Evolutionary conservation across 768 basidiomycete species (phyloP).

Genomic region (Gymnopilus dilepis): DNA sequence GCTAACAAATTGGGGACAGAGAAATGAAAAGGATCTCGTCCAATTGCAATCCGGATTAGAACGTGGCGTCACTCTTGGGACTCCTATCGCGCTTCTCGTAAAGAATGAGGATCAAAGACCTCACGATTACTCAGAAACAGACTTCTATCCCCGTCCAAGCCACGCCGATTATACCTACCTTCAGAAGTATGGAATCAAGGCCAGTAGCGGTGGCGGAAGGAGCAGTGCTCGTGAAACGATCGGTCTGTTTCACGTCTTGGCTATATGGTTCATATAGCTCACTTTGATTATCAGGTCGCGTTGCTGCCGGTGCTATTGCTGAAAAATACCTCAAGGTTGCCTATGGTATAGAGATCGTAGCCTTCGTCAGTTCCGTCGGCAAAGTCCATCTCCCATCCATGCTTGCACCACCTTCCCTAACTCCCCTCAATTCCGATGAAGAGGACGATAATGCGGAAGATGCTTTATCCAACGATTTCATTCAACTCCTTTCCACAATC

Average conservation of each 20-base stretch:
- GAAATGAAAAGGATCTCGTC: slow-evolving; percentile 95
- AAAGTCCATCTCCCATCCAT: slow-evolving; percentile 81
- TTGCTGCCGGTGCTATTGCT: slow-evolving; percentile 97
- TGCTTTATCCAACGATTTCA: slow-evolving; percentile 82
- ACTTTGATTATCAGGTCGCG: slow-evolving; percentile 64
- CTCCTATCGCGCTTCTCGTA: slow-evolving; percentile 95
- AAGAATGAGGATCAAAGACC: slow-evolving; percentile 98
- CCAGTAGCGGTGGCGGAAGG: slow-evolving; percentile 94
- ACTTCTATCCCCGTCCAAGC: slow-evolving; percentile 94
- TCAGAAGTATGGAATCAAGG: slow-evolving; percentile 96
- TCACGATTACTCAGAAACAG: slow-evolving; percentile 98
- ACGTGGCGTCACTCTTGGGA: slow-evolving; percentile 93
- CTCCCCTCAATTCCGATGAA: slow-evolving; percentile 41
- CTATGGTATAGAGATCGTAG: slow-evolving; percentile 93
- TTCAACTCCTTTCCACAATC: slow-evolving; percentile 75
- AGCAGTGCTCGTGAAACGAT: slow-evolving; percentile 97
- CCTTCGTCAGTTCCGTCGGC: slow-evolving; percentile 96
- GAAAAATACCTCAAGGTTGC: slow-evolving; percentile 91
- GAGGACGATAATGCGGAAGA: slow-evolving; percentile 74
- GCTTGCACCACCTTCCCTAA: slow-evolving; percentile 43
- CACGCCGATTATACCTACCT: slow-evolving; percentile 99
- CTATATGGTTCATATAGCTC: not conserved
- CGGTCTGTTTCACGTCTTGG: slow-evolving; percentile 50
- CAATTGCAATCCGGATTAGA: slow-evolving; percentile 94
- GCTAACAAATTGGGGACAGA: slow-evolving; percentile 44